These are phyloP conservation scores for Wickerhamiella pararugosa DNA, from an alignment of 1,139 yeast genomes.

Conservation along the genomic window DNA sequence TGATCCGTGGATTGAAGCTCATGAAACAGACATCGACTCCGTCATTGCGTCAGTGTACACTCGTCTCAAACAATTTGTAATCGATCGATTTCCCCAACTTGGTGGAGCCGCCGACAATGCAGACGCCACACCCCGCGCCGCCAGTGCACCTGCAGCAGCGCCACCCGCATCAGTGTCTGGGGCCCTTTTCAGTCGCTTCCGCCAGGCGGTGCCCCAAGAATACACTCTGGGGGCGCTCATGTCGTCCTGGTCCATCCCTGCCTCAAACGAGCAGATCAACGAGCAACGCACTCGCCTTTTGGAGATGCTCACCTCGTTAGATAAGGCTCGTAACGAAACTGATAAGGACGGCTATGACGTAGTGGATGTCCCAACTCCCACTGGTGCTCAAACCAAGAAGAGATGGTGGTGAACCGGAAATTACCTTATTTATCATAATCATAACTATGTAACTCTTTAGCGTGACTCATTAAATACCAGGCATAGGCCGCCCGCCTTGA, in stretches of 20 bases:
- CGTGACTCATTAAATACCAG: neutral
- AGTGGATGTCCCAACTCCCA: neutral
- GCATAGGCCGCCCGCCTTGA: constrained; percentile 6
- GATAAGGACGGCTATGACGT: constrained; percentile 6
- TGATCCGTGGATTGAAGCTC: constrained; percentile 22
- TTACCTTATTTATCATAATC: neutral
- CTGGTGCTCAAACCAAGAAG: neutral
- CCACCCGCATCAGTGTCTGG: constrained; percentile 13
- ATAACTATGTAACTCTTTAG: neutral
- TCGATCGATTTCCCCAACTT: neutral
- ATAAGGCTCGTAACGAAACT: neutral
- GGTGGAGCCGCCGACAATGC: neutral
- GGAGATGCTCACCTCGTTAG: constrained; percentile 4
- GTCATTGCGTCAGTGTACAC: constrained; percentile 15
- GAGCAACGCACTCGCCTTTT: constrained; percentile 6
- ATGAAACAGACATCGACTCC: constrained; percentile 22
- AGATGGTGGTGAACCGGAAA: too few relatives aligned
- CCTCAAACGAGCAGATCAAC: constrained; percentile 1
- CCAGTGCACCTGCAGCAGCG: neutral
- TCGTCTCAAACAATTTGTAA: constrained; percentile 6
- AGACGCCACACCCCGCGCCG: neutral
- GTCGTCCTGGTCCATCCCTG: constrained; percentile 8
- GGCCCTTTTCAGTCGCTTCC: constrained; percentile 19
- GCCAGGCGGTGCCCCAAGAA: constrained; percentile 16
- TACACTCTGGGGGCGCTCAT: constrained; percentile 9